Conservation (phyloP, 305 asterid species). For the Salvia sclarea region DNA sequence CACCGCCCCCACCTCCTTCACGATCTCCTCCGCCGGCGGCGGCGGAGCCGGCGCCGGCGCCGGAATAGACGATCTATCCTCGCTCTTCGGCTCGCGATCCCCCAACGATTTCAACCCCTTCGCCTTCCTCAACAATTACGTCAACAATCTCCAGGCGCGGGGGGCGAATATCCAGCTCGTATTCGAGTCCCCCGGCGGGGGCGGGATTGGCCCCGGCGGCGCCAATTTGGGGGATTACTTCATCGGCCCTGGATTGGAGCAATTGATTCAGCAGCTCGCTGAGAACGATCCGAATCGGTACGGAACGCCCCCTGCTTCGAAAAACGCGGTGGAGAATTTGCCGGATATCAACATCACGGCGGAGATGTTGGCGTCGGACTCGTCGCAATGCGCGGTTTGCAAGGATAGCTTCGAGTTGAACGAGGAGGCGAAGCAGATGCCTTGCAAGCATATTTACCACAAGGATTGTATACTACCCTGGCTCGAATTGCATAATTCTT, state of each 20-base stretch:
- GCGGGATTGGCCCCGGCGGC: constrained; percentile 28
- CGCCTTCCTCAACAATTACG: constrained; percentile 35
- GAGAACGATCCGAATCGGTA: constrained; percentile 45
- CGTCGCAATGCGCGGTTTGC: constrained; percentile 49
- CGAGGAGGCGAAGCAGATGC: constrained; percentile 49
- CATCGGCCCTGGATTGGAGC: constrained; percentile 42
- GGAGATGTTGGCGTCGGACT: constrained; percentile 39
- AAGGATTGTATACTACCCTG: constrained; percentile 49
- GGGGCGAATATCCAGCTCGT: constrained; percentile 47
- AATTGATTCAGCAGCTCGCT: constrained; percentile 42
- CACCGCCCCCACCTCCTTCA: constrained; percentile 31
- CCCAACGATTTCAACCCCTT: constrained; percentile 40
- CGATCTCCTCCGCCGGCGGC: constrained; percentile 32
- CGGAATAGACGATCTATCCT: constrained; percentile 35
- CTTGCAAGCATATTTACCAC: constrained; percentile 55
- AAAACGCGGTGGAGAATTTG: constrained; percentile 42
- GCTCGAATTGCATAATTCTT: constrained; percentile 55
- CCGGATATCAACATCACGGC: constrained; percentile 40
- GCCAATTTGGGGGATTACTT: constrained; percentile 45
- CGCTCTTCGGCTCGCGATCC: constrained; percentile 35
- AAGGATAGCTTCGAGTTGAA: constrained; percentile 44
- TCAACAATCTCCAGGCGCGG: constrained; percentile 37
- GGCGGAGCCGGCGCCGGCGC: constrained; percentile 23
- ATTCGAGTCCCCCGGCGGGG: constrained; percentile 37
- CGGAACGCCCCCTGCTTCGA: constrained; percentile 54